Evolutionary conservation across 371 early-diverging fungal species (phyloP), one percentile per base, ranked within the genome.

Genomic region (Mortierella sp.): DNA sequence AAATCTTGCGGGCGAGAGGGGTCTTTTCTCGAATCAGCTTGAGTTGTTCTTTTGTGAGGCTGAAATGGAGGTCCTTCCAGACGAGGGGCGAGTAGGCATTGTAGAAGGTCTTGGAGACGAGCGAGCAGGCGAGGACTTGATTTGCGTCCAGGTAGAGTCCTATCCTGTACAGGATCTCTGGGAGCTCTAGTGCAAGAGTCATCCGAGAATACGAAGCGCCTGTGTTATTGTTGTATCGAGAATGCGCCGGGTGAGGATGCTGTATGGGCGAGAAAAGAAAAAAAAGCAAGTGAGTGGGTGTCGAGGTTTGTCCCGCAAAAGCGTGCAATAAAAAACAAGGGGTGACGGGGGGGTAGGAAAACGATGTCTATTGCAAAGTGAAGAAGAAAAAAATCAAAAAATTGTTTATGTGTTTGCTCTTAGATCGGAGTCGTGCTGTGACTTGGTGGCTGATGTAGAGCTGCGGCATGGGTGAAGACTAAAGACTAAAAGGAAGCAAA

Each of bases 51-150:
- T 37, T 37, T 5, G 64, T 64, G 8, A 64, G 10, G 8, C 64
- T 64, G 28, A 79, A 74, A 50, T 74, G 70, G 26, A 79, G 50
- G 13, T 79, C 59, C 13, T 43, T n/a, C 79, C 79, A 79, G 43
- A 79, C 79, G 46, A 74, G 69, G 10, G 79, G 79, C 5, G 57
- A 26, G 37, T 70, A 72, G 34, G 54, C n/a, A 50, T 37, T 40
- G 19, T 57, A 57, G 48, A 73, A 74, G 31, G 61, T n/a, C 40
- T 37, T 44, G 44, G 55, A 79, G 43, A 74, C 57, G 11, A 21
- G 21, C 14, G 69, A 79, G 40, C 54, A 70, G 34, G 79, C n/a
- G 70, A 73, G 55, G 31, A 57, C 70, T 16, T 69, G 53, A 8
- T 54, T 5, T 3, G 57, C 57, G 19, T 79, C 74, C 19, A 79